These are phyloP conservation scores for Spergularia bocconei DNA, from an alignment of 148 eudicot species.

Conservation along the genomic window DNA sequence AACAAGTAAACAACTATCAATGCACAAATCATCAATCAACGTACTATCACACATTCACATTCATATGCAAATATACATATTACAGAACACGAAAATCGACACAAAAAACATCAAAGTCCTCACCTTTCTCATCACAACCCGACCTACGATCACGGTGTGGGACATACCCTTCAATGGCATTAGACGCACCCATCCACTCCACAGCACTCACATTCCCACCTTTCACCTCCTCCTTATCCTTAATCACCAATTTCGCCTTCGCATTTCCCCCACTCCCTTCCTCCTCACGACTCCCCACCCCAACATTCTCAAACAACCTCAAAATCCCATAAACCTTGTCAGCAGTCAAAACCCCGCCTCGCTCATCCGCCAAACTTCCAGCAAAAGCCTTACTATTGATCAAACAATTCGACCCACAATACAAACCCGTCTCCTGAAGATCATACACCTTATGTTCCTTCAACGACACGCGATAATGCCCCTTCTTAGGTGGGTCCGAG, in stretches of 20 bases:
- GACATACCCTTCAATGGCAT: conserved; percentile 93
- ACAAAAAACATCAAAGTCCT: neutral
- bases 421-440: conserved; percentile 74
- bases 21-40: too few relatives aligned
- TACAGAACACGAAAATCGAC: too few relatives aligned
- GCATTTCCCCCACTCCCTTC: conserved; percentile 38
- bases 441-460: conserved; percentile 96
- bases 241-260: conserved; percentile 52
- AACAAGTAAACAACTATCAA: too few relatives aligned
- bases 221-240: conserved; percentile 50
- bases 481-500: conserved; percentile 49
- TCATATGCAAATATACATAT: too few relatives aligned
- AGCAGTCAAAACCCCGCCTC: conserved; percentile 46
- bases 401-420: conserved; percentile 70
- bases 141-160: conserved; percentile 54
- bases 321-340: conserved; percentile 50
- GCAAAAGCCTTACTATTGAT: conserved; percentile 65
- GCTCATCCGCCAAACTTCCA: conserved; percentile 60
- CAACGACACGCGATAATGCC: conserved; percentile 70
- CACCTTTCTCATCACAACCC: conserved; percentile 38
- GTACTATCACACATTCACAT: too few relatives aligned
- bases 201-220: conserved; percentile 58
- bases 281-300: conserved; percentile 33
- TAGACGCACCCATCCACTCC: conserved; percentile 83
- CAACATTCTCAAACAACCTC: conserved; percentile 48